Percentiles rank a stretch among this genome's conserved stretches.
Evolutionary conservation across 768 basidiomycete species (phyloP).

Genomic region (Cantharellus anzutake): DNA sequence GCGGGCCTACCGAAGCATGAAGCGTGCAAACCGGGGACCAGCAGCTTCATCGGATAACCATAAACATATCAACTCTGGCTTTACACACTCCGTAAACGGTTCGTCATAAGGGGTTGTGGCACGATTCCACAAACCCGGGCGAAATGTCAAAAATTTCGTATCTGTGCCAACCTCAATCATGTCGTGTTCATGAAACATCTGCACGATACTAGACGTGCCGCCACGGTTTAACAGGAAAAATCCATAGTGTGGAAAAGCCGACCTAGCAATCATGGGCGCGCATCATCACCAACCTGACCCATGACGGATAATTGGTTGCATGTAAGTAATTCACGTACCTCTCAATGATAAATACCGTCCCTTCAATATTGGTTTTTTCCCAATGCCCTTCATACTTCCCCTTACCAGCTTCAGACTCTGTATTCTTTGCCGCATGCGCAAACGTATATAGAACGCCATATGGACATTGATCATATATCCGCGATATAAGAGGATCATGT

Average conservation of each 20-base stretch:
- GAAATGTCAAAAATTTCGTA: not conserved
- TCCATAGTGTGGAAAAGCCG: slow-evolving; percentile 65
- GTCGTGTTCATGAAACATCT: slow-evolving; percentile 62
- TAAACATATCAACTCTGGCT: not conserved
- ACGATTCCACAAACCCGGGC: not conserved
- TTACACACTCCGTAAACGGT: not conserved
- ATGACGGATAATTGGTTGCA: not conserved
- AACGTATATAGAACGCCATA: slow-evolving; percentile 39
- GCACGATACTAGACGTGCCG: slow-evolving; percentile 60
- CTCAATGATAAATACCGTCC: slow-evolving; percentile 81
- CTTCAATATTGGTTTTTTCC: slow-evolving; percentile 71
- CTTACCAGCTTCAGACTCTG: slow-evolving; percentile 35
- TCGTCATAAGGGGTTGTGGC: not conserved
- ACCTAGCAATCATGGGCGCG: slow-evolving; percentile 21
- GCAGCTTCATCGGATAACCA: not conserved
- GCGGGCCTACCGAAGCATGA: not conserved
- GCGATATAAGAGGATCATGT: slow-evolving; percentile 58
- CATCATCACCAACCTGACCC: too few relatives aligned
- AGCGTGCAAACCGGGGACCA: not conserved
- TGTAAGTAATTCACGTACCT: slow-evolving; percentile 28
- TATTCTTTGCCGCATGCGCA: not conserved
- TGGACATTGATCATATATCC: slow-evolving; percentile 75
- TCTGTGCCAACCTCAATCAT: slow-evolving; percentile 27
- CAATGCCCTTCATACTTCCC: slow-evolving; percentile 29
- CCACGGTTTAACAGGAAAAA: slow-evolving; percentile 71